A percentile compares a stretch with the other conserved stretches of the same genome.
Conservation (phyloP, 2,329 filamentous ascomycete genomes). For the Lachnellula occidentalis region DNA sequence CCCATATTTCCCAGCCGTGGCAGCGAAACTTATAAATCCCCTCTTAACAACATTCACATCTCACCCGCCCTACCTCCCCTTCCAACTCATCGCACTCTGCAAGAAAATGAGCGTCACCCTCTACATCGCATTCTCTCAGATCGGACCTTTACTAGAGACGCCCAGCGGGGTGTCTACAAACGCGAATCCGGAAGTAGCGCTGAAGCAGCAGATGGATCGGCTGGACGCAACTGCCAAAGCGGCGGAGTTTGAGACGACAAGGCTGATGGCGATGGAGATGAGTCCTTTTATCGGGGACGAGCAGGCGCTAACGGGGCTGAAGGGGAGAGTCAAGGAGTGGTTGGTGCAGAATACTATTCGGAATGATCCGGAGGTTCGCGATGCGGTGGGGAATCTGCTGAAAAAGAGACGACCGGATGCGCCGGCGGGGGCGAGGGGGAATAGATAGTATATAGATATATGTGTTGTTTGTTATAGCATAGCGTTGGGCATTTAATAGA, state of each 20-base stretch:
- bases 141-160: conserved; percentile 59
- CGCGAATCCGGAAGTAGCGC: conserved; percentile 42
- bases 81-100: conserved; percentile 72
- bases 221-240: conserved; percentile 55
- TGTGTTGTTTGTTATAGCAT: background rate
- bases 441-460: conserved; percentile 21
- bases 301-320: conserved; percentile 56
- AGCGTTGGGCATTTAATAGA: background rate
- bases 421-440: conserved; percentile 50
- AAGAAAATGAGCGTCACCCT: conserved; percentile 72
- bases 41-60: conserved; percentile 32
- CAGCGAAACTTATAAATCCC: conserved; percentile 42
- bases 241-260: conserved; percentile 62
- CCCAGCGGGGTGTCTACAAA: conserved; percentile 26
- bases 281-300: conserved; percentile 74
- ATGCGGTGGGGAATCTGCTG: conserved; percentile 66
- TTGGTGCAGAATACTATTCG: conserved; percentile 80
- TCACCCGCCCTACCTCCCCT: conserved; percentile 69
- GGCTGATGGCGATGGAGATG: conserved; percentile 72
- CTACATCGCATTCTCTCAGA: conserved; percentile 77
- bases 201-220: conserved; percentile 60
- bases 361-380: conserved; percentile 73
- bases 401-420: conserved; percentile 57
- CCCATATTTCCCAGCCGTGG: conserved; percentile 43
- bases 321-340: conserved; percentile 75